Conservation (phyloP, 2,329 filamentous ascomycete genomes). For the Dendryphion nanum region DNA sequence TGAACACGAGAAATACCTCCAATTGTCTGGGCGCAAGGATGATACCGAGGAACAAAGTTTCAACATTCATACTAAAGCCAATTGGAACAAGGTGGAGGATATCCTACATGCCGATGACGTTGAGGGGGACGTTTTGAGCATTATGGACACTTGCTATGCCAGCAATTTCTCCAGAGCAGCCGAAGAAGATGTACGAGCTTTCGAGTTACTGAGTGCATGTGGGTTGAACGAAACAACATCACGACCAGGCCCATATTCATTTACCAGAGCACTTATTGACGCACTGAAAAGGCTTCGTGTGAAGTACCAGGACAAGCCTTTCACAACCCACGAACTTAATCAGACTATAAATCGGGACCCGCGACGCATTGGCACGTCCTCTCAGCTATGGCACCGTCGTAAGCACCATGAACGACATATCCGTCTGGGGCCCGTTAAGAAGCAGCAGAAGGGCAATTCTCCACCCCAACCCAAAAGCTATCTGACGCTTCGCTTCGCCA, state of each 20-base stretch:
- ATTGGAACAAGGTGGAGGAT: slow-evolving; percentile 36
- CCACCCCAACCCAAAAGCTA: slow-evolving; percentile 20
- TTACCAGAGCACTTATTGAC: slow-evolving; percentile 36
- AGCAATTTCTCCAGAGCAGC: slow-evolving; percentile 33
- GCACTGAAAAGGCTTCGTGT: slow-evolving; percentile 20
- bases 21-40: slow-evolving; percentile 22
- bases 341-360: slow-evolving; percentile 24
- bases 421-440: slow-evolving; percentile 26
- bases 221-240: slow-evolving; percentile 25
- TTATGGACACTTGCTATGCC: slow-evolving; percentile 40
- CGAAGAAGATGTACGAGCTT: slow-evolving; percentile 22
- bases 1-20: slow-evolving; percentile 19
- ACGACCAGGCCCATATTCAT: slow-evolving; percentile 28
- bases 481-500: slow-evolving; percentile 31
- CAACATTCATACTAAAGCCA: slow-evolving; percentile 24
- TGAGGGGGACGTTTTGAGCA: slow-evolving; percentile 36
- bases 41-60: slow-evolving; percentile 17
- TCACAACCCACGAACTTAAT: slow-evolving; percentile 30
- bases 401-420: slow-evolving; percentile 29
- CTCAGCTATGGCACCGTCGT: slow-evolving; percentile 24
- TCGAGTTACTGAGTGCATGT: slow-evolving; percentile 35
- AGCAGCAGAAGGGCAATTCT: background rate
- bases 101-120: slow-evolving; percentile 24
- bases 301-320: slow-evolving; percentile 19
- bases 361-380: slow-evolving; percentile 25